phyloP scores from a whole-genome alignment of 2,329 filamentous ascomycete species.

The Taxawa tesnikishii region DNA sequence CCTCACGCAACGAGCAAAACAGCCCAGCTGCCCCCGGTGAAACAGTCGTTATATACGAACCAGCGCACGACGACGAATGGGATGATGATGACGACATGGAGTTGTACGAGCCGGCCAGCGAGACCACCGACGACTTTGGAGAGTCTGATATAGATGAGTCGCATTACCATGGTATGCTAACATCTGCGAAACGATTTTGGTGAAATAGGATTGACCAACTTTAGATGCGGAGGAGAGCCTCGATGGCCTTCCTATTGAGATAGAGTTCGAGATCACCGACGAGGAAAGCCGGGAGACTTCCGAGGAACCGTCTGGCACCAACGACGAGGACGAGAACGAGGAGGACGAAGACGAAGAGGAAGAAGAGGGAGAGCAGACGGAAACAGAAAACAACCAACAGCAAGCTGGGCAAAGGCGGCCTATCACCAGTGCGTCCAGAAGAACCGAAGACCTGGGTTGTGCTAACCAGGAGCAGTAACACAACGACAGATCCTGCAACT shows the following conservation, averaged over 20 bases:
- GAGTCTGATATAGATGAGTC: slow-evolving; percentile 25
- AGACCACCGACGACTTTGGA: slow-evolving; percentile 19
- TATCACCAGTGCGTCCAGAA: slow-evolving; percentile 16
- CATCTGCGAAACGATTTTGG: slow-evolving; percentile 13
- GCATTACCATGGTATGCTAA: slow-evolving; percentile 23
- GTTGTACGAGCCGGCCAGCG: slow-evolving; percentile 31
- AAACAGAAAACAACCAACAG: slow-evolving; percentile 16
- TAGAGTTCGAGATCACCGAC: slow-evolving; percentile 27
- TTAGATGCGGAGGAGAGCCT: slow-evolving; percentile 29
- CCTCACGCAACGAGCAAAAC: background rate
- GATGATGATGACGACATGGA: slow-evolving; percentile 40
- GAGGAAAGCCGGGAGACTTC: slow-evolving; percentile 22
- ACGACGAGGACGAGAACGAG: no score
- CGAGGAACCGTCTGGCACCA: no score
- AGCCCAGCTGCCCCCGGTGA: background rate
- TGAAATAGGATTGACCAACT: background rate
- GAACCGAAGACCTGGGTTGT: slow-evolving; percentile 8
- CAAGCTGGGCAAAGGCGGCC: slow-evolving; percentile 13
- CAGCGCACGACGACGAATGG: slow-evolving; percentile 12
- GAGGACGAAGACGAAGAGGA: slow-evolving; percentile 19
- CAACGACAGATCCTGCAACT: slow-evolving; percentile 41
- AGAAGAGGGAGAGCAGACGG: slow-evolving; percentile 19
- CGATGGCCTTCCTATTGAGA: slow-evolving; percentile 23
- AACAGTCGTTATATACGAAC: slow-evolving; percentile 1
- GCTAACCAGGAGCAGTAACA: slow-evolving; percentile 23